phyloP scores from a whole-genome alignment of 1,284 basidiomycete genomes.

The Papiliotrema laurentii region DNA sequence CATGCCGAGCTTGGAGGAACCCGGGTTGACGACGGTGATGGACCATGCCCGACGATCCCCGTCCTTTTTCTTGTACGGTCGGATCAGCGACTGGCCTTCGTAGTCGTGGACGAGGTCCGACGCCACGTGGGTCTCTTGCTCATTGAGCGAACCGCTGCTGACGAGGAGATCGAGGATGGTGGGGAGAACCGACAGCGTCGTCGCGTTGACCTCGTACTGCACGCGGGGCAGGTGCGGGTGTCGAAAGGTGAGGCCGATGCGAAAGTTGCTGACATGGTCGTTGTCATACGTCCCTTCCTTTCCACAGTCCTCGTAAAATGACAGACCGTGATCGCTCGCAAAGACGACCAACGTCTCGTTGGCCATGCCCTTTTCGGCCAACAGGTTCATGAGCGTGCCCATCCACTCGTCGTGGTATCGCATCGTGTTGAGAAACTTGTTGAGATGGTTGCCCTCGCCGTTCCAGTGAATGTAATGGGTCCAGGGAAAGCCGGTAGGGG shows the following conservation, averaged over 20 bases:
- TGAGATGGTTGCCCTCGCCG: not conserved
- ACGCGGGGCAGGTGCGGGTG: not conserved
- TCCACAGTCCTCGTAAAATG: constrained; percentile 5
- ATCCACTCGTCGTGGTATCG: constrained; percentile 8
- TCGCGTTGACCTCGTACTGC: not conserved
- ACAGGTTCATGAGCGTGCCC: constrained; percentile 3
- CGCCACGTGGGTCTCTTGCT: not conserved
- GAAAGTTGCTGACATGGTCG: not conserved
- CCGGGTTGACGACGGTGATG: constrained; percentile 8
- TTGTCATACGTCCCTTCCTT: constrained; percentile 8
- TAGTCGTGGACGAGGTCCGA: constrained; percentile 6
- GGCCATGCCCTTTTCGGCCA: constrained; percentile 6
- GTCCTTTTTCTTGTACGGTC: not conserved
- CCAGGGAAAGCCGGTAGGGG: not conserved
- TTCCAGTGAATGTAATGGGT: not conserved
- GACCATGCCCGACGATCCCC: constrained; percentile 1
- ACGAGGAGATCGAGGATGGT: constrained; percentile 9
- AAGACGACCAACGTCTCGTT: constrained; percentile 10
- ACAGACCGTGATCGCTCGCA: constrained; percentile 6
- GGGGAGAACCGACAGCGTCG: constrained; percentile 2
- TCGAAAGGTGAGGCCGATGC: constrained; percentile 1
- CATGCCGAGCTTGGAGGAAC: not conserved
- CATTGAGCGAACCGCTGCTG: constrained; percentile 3
- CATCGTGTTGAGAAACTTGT: constrained; percentile 7
- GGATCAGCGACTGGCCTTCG: constrained; percentile 9